phyloP scores from a whole-genome alignment of 352 stramenopile species.

The Saprolegnia parasitica region DNA sequence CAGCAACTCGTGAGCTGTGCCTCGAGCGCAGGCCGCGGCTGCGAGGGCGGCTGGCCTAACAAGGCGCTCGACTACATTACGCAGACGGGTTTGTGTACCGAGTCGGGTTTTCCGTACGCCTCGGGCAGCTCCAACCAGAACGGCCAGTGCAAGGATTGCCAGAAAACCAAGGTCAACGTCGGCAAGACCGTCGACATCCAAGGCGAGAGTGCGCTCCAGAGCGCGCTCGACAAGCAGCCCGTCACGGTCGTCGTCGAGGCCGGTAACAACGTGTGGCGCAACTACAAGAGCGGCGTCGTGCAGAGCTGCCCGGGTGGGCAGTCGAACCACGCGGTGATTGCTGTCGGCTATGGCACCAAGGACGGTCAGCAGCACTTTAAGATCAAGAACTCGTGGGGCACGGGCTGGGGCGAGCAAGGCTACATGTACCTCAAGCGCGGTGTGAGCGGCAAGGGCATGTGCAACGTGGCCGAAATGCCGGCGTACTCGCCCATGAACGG shows the following conservation, averaged over 20 bases:
- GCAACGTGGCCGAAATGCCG: not conserved
- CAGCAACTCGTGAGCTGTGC: conserved; percentile 73
- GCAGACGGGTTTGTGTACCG: conserved; percentile 28
- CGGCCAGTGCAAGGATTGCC: conserved; percentile 25
- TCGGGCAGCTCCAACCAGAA: conserved; percentile 33
- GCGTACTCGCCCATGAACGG: conserved; percentile 8
- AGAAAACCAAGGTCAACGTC: conserved; percentile 4
- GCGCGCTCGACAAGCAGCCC: conserved; percentile 43
- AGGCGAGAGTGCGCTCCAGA: conserved; percentile 41
- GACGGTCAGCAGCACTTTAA: conserved; percentile 30
- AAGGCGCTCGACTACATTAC: conserved; percentile 62
- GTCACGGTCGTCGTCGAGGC: conserved; percentile 61
- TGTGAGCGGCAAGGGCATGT: conserved; percentile 26
- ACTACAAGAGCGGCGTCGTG: conserved; percentile 54
- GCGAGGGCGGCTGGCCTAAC: conserved; percentile 51
- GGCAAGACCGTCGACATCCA: conserved; percentile 34
- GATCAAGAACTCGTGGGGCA: conserved; percentile 36
- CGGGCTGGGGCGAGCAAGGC: conserved; percentile 32
- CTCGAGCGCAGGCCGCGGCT: conserved; percentile 38
- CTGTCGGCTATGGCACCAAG: conserved; percentile 31
- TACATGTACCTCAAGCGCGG: conserved; percentile 31
- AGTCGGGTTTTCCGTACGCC: conserved; percentile 23
- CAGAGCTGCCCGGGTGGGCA: conserved; percentile 40
- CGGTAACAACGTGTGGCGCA: conserved; percentile 56
- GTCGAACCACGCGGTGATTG: conserved; percentile 39